These are phyloP conservation scores for Chaetomium sp. DNA, from an alignment of 2,329 filamentous ascomycete genomes.

Conservation along the genomic window DNA sequence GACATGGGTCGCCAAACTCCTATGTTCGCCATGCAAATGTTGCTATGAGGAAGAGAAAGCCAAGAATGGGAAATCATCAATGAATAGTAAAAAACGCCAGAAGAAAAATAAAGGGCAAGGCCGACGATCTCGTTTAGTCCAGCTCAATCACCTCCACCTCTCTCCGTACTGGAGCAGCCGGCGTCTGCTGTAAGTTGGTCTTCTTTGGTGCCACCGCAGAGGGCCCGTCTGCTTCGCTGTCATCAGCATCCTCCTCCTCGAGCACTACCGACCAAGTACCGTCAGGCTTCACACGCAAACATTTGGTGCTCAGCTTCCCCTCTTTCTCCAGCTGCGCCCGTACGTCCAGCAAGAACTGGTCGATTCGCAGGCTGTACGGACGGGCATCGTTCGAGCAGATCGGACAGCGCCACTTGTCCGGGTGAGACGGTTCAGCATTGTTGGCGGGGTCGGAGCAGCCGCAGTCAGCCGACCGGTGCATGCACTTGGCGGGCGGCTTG, in stretches of 20 bases:
- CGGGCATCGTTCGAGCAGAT: slow-evolving; percentile 73
- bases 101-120: no score
- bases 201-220: no score
- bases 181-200: neutral
- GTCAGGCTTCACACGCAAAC: slow-evolving; percentile 57
- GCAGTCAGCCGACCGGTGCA: slow-evolving; percentile 30
- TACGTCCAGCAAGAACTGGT: slow-evolving; percentile 66
- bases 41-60: no score
- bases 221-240: slow-evolving; percentile 28
- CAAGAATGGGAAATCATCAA: no score
- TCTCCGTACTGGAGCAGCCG: neutral
- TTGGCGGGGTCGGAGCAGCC: slow-evolving; percentile 26
- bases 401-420: slow-evolving; percentile 81
- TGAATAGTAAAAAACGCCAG: no score
- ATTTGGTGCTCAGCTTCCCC: slow-evolving; percentile 45
- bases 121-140: no score
- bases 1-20: no score
- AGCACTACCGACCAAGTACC: slow-evolving; percentile 55
- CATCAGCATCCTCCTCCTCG: slow-evolving; percentile 20
- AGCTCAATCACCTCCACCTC: neutral
- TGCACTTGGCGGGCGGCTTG: slow-evolving; percentile 34
- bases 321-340: slow-evolving; percentile 45
- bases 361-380: slow-evolving; percentile 62
- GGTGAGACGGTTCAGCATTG: slow-evolving; percentile 42
- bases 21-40: no score